These are phyloP conservation scores for Plenodomus biglobosus DNA, from an alignment of 2,329 filamentous ascomycete genomes.

Conservation along the genomic window DNA sequence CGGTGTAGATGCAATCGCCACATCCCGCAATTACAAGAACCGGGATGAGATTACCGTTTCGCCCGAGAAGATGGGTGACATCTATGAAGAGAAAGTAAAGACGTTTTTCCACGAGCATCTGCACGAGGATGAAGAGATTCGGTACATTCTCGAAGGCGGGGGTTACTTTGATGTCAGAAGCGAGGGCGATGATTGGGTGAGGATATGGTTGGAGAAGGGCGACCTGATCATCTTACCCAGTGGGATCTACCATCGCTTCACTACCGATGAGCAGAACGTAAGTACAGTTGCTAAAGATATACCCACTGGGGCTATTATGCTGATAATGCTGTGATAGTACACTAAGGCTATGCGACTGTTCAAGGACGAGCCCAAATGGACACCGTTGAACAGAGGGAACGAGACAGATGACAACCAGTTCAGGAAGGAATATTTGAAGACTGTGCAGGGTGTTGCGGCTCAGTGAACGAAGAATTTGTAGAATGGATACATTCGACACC, in stretches of 20 bases:
- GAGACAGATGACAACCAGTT: slow-evolving; percentile 79
- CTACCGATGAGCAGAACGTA: slow-evolving; percentile 88
- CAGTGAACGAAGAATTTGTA: too few species aligned
- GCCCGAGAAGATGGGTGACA: slow-evolving; percentile 77
- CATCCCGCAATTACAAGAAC: slow-evolving; percentile 83
- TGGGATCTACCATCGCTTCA: slow-evolving; percentile 97
- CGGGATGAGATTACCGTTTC: slow-evolving; percentile 91
- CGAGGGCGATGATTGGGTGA: slow-evolving; percentile 82
- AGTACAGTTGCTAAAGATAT: too few species aligned
- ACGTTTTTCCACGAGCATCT: slow-evolving; percentile 93
- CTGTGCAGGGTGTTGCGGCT: slow-evolving; percentile 20
- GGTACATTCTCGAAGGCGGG: slow-evolving; percentile 84
- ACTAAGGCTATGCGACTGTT: slow-evolving; percentile 95
- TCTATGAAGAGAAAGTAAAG: slow-evolving; percentile 93
- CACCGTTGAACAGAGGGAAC: slow-evolving; percentile 76
- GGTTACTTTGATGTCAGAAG: slow-evolving; percentile 93
- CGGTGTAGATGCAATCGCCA: slow-evolving; percentile 72
- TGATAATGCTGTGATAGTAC: slow-evolving; percentile 60
- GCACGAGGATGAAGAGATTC: slow-evolving; percentile 98
- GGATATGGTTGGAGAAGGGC: slow-evolving; percentile 78
- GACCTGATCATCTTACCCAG: slow-evolving; percentile 92
- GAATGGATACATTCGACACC: too few species aligned
- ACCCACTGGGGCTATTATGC: slow-evolving; percentile 3
- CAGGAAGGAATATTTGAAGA: slow-evolving; percentile 72
- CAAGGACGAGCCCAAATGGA: slow-evolving; percentile 99